Evolutionary conservation across 805 yeast genomes (phyloP).

Genomic region (Candida oleophila): DNA sequence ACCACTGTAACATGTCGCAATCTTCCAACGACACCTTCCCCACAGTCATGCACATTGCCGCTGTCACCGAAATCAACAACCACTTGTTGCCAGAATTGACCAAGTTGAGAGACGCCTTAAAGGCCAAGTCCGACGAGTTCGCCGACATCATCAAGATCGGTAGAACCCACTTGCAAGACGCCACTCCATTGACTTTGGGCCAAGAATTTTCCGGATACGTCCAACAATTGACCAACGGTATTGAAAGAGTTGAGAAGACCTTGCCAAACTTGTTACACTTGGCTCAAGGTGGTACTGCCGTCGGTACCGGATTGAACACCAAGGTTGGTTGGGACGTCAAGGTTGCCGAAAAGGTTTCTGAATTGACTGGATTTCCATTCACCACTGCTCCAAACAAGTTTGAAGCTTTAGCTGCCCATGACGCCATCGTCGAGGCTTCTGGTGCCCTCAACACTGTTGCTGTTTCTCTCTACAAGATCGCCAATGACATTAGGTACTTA

Average conservation of each 20-base stretch:
- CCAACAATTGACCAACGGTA: slow-evolving; percentile 35
- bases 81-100: slow-evolving; percentile 31
- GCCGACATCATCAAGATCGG: slow-evolving; percentile 37
- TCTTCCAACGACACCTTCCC: slow-evolving; percentile 41
- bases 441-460: slow-evolving; percentile 41
- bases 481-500: slow-evolving; percentile 39
- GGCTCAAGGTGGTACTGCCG: slow-evolving; percentile 44
- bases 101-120: slow-evolving; percentile 32
- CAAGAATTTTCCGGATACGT: slow-evolving; percentile 41
- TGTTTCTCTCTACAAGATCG: slow-evolving; percentile 36
- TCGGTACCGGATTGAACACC: slow-evolving; percentile 42
- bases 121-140: slow-evolving; percentile 29
- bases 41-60: slow-evolving; percentile 42
- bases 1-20: slow-evolving; percentile 41
- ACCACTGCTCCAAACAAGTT: slow-evolving; percentile 41
- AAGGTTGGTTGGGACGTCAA: slow-evolving; percentile 34
- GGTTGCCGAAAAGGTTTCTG: slow-evolving; percentile 33
- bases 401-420: slow-evolving; percentile 42
- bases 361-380: slow-evolving; percentile 31
- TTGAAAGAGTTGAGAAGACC: slow-evolving; percentile 30
- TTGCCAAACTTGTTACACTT: slow-evolving; percentile 32
- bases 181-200: slow-evolving; percentile 40
- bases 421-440: slow-evolving; percentile 39
- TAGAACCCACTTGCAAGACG: slow-evolving; percentile 41
- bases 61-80: slow-evolving; percentile 32